These are phyloP conservation scores for Papiliotrema terrestris DNA, from an alignment of 1,284 basidiomycete species.

Conservation along the genomic window DNA sequence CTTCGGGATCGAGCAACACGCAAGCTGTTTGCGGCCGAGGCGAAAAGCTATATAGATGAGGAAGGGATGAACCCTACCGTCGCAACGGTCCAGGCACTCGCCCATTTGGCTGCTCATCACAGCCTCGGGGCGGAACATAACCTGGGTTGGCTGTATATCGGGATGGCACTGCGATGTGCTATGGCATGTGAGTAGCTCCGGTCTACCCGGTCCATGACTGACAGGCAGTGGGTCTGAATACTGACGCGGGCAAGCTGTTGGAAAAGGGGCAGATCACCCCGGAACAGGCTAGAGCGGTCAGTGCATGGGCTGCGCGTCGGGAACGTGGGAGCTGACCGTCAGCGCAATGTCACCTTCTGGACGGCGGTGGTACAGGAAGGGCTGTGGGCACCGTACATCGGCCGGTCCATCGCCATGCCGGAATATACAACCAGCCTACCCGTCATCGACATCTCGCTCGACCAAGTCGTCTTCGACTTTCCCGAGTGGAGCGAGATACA, in stretches of 20 bases:
- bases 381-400: constrained; percentile 6
- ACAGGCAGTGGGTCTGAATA: constrained; percentile 2
- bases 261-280: not conserved
- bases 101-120: constrained; percentile 59
- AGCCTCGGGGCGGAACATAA: constrained; percentile 48
- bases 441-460: constrained; percentile 19
- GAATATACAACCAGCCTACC: constrained; percentile 18
- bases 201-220: not conserved
- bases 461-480: constrained; percentile 16
- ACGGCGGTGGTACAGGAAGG: constrained; percentile 4
- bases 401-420: constrained; percentile 10
- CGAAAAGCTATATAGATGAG: constrained; percentile 58
- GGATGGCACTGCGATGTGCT: constrained; percentile 23
- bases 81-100: constrained; percentile 58
- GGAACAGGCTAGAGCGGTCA: constrained; percentile 2
- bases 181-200: constrained; percentile 21
- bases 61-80: constrained; percentile 61
- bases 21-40: constrained; percentile 55
- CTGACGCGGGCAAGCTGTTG: not conserved
- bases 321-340: not conserved
- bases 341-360: constrained; percentile 7
- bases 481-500: constrained; percentile 7
- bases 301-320: not conserved
- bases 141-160: constrained; percentile 28
- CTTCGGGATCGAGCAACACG: constrained; percentile 54